These are phyloP conservation scores for Jackrogersella minutella DNA, from an alignment of 495 filamentous ascomycete species.

Conservation along the genomic window DNA sequence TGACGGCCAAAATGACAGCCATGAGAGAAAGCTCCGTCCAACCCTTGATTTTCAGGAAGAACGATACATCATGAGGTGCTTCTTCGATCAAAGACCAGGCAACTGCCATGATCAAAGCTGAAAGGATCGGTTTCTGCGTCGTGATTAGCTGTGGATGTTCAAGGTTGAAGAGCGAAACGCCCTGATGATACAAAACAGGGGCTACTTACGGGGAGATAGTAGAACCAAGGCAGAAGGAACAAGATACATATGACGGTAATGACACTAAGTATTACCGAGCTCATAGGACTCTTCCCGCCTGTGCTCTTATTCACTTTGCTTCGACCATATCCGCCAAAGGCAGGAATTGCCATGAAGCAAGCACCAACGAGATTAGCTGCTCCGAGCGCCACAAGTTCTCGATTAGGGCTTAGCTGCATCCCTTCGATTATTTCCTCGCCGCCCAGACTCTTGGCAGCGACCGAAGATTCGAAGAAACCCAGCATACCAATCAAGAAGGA, in stretches of 20 bases:
- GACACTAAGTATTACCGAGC: slow-evolving; percentile 79
- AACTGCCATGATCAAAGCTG: slow-evolving; percentile 93
- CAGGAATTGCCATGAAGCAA: slow-evolving; percentile 88
- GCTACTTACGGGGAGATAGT: slow-evolving; percentile 84
- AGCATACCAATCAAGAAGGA: slow-evolving; percentile 93
- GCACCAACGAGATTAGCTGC: slow-evolving; percentile 89
- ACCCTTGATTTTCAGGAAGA: slow-evolving; percentile 87
- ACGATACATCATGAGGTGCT: slow-evolving; percentile 86
- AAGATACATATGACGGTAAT: slow-evolving; percentile 82
- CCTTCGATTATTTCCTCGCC: slow-evolving; percentile 71
- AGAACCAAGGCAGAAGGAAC: slow-evolving; percentile 88
- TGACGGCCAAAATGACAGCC: slow-evolving; percentile 85
- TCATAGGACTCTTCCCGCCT: slow-evolving; percentile 92
- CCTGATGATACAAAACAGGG: neutral
- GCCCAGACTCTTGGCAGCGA: slow-evolving; percentile 92
- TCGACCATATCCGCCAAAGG: slow-evolving; percentile 95
- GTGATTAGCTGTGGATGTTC: slow-evolving; percentile 37
- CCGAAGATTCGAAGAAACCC: slow-evolving; percentile 97
- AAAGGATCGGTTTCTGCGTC: slow-evolving; percentile 88
- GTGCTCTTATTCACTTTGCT: slow-evolving; percentile 95
- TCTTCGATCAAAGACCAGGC: slow-evolving; percentile 96
- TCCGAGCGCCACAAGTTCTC: slow-evolving; percentile 92
- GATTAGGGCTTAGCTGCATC: slow-evolving; percentile 85
- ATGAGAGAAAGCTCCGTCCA: slow-evolving; percentile 87
- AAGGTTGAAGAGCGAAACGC: neutral